Conservation (phyloP, 805 yeast genomes). For the Pichia occidentalis region DNA sequence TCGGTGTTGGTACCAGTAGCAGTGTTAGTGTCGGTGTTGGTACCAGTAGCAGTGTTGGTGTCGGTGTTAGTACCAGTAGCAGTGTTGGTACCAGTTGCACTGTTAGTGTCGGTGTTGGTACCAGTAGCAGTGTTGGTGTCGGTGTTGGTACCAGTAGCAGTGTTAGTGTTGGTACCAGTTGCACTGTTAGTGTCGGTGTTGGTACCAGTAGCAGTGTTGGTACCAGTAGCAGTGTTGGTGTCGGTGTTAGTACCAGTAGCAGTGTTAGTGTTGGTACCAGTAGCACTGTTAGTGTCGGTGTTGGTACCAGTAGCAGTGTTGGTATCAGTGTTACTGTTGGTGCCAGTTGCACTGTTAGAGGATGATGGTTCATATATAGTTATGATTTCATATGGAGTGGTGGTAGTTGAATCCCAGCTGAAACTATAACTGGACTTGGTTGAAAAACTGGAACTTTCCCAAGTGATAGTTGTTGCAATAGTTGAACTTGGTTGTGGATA, state of each 20-base stretch:
- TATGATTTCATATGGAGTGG: conserved; percentile 2
- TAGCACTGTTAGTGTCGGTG: not conserved
- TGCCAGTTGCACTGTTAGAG: no score
- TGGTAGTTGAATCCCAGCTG: not conserved
- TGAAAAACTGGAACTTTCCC: not conserved
- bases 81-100: not conserved
- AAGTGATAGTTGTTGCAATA: not conserved
- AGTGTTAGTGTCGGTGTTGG: no score
- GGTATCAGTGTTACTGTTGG: no score
- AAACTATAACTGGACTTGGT: not conserved
- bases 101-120: not conserved
- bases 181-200: not conserved
- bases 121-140: not conserved
- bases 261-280: not conserved
- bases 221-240: not conserved
- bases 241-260: not conserved
- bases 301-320: not conserved
- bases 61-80: not conserved
- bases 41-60: not conserved
- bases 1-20: not conserved
- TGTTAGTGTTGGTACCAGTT: not conserved
- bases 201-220: not conserved
- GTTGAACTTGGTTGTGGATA: conserved; percentile 3
- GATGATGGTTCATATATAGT: conserved; percentile 3
- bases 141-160: not conserved